Evolutionary conservation across 1,284 basidiomycete genomes (phyloP).

Genomic region (Lentinula novae-zelandiae): DNA sequence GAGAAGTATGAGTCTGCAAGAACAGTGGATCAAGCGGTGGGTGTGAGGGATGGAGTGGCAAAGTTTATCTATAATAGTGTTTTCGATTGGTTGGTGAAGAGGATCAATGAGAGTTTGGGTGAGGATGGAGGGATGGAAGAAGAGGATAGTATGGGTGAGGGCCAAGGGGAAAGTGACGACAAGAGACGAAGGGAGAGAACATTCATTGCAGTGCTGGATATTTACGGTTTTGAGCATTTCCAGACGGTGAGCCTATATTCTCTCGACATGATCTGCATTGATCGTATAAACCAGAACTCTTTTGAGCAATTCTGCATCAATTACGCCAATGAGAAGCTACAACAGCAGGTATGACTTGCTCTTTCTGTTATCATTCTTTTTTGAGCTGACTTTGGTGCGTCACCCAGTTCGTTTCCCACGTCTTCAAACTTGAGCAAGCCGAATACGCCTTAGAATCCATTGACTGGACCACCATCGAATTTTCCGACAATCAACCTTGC

Average conservation of each 20-base stretch:
- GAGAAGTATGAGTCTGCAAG: slow-evolving; percentile 93
- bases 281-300: slow-evolving; percentile 64
- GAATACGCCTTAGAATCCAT: slow-evolving; percentile 98
- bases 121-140: not conserved
- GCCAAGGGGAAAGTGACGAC: not conserved
- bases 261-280: slow-evolving; percentile 2
- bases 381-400: not conserved
- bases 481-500: slow-evolving; percentile 97
- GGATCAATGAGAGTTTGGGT: slow-evolving; percentile 93
- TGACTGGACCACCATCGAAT: slow-evolving; percentile 99
- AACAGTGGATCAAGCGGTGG: slow-evolving; percentile 85
- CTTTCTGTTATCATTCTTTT: not conserved
- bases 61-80: slow-evolving; percentile 99
- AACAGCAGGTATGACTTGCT: slow-evolving; percentile 72
- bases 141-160: not conserved
- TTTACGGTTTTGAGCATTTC: slow-evolving; percentile 97
- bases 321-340: slow-evolving; percentile 98
- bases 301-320: slow-evolving; percentile 99
- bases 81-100: slow-evolving; percentile 97
- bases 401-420: slow-evolving; percentile 89
- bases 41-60: slow-evolving; percentile 93
- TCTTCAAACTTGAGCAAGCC: slow-evolving; percentile 99
- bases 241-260: slow-evolving; percentile 60
- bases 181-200: slow-evolving; percentile 64
- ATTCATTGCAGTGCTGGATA: slow-evolving; percentile 98